Conservation (phyloP, 495 filamentous ascomycete genomes). For the Jackrogersella minutella region DNA sequence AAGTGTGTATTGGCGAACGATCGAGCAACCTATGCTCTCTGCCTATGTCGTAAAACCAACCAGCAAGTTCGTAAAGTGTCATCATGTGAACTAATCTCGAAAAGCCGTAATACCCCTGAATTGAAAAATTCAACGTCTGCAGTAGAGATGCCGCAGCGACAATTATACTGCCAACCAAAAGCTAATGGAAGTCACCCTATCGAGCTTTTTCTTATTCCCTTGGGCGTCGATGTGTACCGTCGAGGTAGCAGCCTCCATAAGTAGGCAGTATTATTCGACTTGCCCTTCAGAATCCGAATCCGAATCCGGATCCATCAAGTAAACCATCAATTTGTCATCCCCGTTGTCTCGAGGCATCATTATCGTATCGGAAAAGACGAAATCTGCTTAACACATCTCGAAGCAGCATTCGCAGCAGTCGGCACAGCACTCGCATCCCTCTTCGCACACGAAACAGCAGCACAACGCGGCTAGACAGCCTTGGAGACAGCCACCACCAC, state of each 20-base stretch:
- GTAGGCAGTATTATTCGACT: conserved; percentile 21
- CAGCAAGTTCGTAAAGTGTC: conserved; percentile 19
- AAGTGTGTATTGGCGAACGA: conserved; percentile 22
- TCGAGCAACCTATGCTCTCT: conserved; percentile 19
- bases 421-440: conserved; percentile 80
- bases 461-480: conserved; percentile 74
- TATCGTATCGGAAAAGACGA: conserved; percentile 19
- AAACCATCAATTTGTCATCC: conserved; percentile 11
- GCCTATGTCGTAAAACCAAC: conserved; percentile 26
- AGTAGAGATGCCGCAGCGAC: conserved; percentile 5
- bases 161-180: conserved; percentile 10
- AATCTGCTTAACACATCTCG: conserved; percentile 56
- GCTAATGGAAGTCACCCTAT: background rate
- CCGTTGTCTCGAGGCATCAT: conserved; percentile 11
- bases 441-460: conserved; percentile 81
- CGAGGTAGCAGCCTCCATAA: conserved; percentile 12
- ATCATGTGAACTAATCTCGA: conserved; percentile 23
- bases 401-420: conserved; percentile 73
- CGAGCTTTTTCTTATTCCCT: background rate
- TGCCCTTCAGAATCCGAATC: conserved; percentile 4
- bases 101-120: conserved; percentile 19
- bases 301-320: conserved; percentile 4
- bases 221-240: conserved; percentile 16
- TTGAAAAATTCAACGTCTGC: conserved; percentile 13
- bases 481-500: conserved; percentile 67